Percentiles rank a stretch among this genome's conserved stretches.
These are phyloP conservation scores for Yamadazyma blattariae DNA, from an alignment of 1,139 yeast genomes.

Conservation along the genomic window DNA sequence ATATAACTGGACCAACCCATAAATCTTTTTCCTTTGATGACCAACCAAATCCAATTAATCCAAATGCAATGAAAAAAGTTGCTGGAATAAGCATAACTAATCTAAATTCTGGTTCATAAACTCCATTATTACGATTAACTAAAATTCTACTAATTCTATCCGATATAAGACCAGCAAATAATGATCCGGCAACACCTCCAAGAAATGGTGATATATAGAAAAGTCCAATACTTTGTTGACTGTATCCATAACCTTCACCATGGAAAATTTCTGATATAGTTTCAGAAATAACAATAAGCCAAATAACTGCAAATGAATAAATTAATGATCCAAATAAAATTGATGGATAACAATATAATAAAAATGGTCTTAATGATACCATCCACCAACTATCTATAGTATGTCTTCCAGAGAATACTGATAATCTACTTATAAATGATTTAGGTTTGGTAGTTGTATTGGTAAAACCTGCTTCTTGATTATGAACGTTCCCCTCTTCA, in stretches of 20 bases:
- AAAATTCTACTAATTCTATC: slow-evolving; percentile 43
- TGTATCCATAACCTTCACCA: slow-evolving; percentile 43
- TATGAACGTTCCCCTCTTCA: slow-evolving; percentile 8
- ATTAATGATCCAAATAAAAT: slow-evolving; percentile 52
- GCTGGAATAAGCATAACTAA: slow-evolving; percentile 54
- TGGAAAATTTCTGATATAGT: slow-evolving; percentile 51
- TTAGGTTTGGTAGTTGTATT: slow-evolving; percentile 10
- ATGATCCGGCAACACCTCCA: slow-evolving; percentile 59
- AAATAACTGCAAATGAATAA: slow-evolving; percentile 58
- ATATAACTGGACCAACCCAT: slow-evolving; percentile 61
- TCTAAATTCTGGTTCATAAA: slow-evolving; percentile 64
- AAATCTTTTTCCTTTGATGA: slow-evolving; percentile 42
- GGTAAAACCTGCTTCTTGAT: slow-evolving; percentile 8
- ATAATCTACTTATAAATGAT: slow-evolving; percentile 16
- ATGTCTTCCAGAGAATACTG: slow-evolving; percentile 43
- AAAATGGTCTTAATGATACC: slow-evolving; percentile 56
- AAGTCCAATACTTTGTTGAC: slow-evolving; percentile 51
- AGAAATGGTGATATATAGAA: slow-evolving; percentile 56
- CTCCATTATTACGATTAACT: slow-evolving; percentile 44
- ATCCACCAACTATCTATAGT: slow-evolving; percentile 54
- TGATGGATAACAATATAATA: slow-evolving; percentile 50
- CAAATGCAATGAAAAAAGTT: slow-evolving; percentile 42
- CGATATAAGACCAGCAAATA: slow-evolving; percentile 49
- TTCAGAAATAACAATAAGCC: slow-evolving; percentile 63
- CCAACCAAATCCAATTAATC: slow-evolving; percentile 67